Conservation (phyloP, 306 rosid species). For the Vigna hirtella region DNA sequence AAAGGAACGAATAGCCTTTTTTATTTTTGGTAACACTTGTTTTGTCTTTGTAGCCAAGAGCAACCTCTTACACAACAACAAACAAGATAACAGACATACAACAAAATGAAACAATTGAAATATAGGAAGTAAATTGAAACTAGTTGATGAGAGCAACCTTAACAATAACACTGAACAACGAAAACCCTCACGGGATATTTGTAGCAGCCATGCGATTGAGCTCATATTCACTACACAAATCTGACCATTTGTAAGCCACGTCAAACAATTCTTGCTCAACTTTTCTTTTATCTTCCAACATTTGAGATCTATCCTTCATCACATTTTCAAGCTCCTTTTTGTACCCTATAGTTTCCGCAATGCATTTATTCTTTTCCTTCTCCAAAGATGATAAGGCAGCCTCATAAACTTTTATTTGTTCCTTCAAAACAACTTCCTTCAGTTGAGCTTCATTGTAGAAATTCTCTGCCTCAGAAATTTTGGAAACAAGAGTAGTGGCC, state of each 20-base stretch:
- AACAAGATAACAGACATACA: too few relatives aligned
- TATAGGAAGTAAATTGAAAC: too few relatives aligned
- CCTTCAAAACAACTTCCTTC: slow-evolving; percentile 8
- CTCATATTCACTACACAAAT: not conserved
- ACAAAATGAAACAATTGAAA: too few relatives aligned
- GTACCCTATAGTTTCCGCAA: not conserved
- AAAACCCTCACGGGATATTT: not conserved
- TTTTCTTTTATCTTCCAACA: not conserved
- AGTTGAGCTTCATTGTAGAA: slow-evolving; percentile 15
- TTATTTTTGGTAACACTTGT: too few relatives aligned
- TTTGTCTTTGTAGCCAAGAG: too few relatives aligned
- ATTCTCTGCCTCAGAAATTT: too few relatives aligned
- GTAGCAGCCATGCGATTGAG: not conserved
- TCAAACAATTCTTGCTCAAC: too few relatives aligned
- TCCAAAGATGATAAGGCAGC: not conserved
- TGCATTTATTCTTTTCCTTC: not conserved
- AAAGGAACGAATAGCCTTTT: too few relatives aligned
- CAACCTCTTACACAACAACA: too few relatives aligned
- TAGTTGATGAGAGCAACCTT: too few relatives aligned
- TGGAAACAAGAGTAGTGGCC: not conserved
- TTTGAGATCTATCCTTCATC: not conserved
- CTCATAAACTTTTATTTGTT: not conserved
- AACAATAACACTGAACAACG: too few relatives aligned
- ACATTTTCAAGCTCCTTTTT: not conserved
- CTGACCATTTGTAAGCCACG: not conserved